Evolutionary conservation across 2,329 filamentous ascomycete genomes (phyloP).

Genomic region (Cladosporium sp.): DNA sequence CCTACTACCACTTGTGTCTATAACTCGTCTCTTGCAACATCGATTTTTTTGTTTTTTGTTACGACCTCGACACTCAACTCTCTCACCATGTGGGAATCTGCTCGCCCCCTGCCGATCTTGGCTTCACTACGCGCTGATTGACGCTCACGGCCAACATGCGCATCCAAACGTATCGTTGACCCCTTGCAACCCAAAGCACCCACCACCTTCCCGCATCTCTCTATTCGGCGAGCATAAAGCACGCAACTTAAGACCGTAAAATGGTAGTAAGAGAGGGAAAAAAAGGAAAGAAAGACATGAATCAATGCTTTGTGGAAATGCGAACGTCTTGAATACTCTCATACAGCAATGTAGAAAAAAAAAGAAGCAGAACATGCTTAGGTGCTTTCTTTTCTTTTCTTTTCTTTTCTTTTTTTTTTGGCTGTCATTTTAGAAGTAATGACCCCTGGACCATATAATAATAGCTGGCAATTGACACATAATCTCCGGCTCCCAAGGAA

Average conservation of each 20-base stretch:
- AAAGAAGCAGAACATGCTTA: background rate
- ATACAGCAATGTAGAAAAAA: background rate
- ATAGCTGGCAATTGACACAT: background rate
- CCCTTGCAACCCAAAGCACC: background rate
- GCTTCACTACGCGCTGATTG: background rate
- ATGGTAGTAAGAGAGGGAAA: background rate
- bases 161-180: background rate
- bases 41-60: background rate
- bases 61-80: background rate
- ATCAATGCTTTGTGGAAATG: background rate
- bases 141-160: background rate
- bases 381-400: background rate
- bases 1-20: background rate
- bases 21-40: background rate
- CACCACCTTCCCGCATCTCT: background rate
- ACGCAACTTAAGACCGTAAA: background rate
- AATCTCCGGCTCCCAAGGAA: background rate
- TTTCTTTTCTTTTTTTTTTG: no score
- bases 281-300: background rate
- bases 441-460: background rate
- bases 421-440: background rate
- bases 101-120: background rate
- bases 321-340: background rate
- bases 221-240: background rate
- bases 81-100: no score